These are phyloP conservation scores for Aquilaria agallochum DNA, from an alignment of 441 rosid species.

Conservation along the genomic window DNA sequence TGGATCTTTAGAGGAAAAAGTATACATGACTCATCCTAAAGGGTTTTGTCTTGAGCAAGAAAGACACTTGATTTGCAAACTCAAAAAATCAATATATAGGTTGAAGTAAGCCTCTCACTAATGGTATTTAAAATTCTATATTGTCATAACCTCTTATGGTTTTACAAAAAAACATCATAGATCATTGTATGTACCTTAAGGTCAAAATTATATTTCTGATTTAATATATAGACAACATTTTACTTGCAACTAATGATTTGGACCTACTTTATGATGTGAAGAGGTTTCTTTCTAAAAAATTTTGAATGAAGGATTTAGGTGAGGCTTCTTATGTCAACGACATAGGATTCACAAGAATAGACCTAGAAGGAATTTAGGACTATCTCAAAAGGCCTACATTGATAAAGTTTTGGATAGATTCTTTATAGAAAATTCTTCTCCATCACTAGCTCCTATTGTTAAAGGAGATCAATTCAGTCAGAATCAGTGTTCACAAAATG, in stretches of 20 bases:
- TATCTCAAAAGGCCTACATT: background rate
- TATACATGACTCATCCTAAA: conserved; percentile 1
- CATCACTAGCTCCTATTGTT: background rate
- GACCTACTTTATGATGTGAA: background rate
- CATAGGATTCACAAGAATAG: background rate
- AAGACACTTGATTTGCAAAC: background rate
- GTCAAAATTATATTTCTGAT: background rate
- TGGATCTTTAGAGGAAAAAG: background rate
- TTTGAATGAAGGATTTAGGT: background rate
- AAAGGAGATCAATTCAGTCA: background rate
- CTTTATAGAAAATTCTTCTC: background rate
- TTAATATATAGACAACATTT: background rate
- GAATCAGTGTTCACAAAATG: background rate
- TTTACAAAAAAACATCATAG: background rate
- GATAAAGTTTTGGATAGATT: background rate
- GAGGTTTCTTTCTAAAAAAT: background rate
- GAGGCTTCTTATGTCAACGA: background rate
- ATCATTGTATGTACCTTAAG: background rate
- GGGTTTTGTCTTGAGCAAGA: background rate
- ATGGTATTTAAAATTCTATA: background rate
- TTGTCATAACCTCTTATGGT: background rate
- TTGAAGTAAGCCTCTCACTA: background rate
- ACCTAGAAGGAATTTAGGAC: background rate
- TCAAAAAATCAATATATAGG: conserved; percentile 1
- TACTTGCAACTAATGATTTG: background rate